Conservation (phyloP, 2,329 filamentous ascomycete genomes). For the Xylariaceae sp. region DNA sequence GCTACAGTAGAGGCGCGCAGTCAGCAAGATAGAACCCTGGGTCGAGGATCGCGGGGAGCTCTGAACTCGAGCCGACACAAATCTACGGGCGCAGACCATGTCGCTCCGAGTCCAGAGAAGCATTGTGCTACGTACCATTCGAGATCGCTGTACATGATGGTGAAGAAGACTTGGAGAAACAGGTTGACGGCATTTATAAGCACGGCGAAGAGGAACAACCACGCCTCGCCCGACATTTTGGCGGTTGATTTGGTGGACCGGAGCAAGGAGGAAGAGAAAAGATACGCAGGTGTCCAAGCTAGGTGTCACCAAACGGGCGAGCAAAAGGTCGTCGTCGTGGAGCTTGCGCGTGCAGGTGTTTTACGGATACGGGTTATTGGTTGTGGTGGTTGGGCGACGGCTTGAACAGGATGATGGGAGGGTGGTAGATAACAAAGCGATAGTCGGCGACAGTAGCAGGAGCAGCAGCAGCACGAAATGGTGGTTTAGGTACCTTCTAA, state of each 20-base stretch:
- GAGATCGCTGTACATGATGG: slow-evolving; percentile 99
- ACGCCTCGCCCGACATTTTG: slow-evolving; percentile 92
- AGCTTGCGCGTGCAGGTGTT: not conserved
- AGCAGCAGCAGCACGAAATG: not conserved
- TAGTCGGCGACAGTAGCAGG: not conserved
- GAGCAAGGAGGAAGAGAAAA: not conserved
- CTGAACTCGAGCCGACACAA: not conserved
- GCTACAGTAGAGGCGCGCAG: slow-evolving; percentile 42
- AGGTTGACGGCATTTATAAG: slow-evolving; percentile 99
- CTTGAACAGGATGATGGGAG: too few species aligned
- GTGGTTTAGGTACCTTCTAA: not conserved
- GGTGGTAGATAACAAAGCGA: not conserved
- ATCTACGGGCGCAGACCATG: not conserved
- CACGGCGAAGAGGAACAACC: slow-evolving; percentile 96
- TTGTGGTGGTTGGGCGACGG: not conserved
- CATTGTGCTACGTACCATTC: slow-evolving; percentile 71
- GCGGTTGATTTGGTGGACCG: slow-evolving; percentile 13
- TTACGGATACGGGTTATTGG: not conserved
- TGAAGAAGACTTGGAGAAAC: slow-evolving; percentile 99
- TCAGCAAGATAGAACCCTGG: slow-evolving; percentile 6
- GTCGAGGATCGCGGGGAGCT: slow-evolving; percentile 26
- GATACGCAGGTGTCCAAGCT: not conserved
- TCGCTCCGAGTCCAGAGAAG: too few species aligned
- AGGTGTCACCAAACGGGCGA: not conserved
- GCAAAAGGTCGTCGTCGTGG: not conserved